Conservation (phyloP, 2,329 filamentous ascomycete species). For the Lasiodiplodia sp. region DNA sequence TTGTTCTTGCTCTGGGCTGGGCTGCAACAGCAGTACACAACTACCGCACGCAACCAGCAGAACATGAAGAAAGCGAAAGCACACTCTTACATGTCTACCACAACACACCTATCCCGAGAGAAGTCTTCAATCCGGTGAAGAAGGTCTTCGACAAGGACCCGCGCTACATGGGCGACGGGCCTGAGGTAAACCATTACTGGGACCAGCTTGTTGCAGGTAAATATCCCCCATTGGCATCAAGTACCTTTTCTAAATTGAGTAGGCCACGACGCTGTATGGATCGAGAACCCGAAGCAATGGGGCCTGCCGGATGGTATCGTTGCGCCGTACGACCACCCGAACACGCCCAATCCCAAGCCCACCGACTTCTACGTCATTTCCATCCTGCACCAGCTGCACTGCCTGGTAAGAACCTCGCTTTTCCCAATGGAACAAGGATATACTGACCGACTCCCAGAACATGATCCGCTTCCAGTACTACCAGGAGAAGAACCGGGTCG, state of each 20-base stretch:
- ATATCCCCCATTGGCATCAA: no score
- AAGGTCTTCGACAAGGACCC: neutral
- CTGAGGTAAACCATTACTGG: slow-evolving; percentile 1
- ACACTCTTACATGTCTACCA: neutral
- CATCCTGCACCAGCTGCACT: slow-evolving; percentile 13
- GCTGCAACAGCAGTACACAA: neutral
- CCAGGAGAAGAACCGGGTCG: slow-evolving; percentile 10
- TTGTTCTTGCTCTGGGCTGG: neutral
- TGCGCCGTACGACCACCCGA: slow-evolving; percentile 1
- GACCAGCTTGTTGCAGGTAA: slow-evolving; percentile 5
- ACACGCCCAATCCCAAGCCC: slow-evolving; percentile 6
- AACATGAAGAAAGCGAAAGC: no score
- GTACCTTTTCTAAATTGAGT: neutral
- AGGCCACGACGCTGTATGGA: slow-evolving; percentile 11
- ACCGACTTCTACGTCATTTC: slow-evolving; percentile 12
- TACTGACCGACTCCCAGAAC: neutral
- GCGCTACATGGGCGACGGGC: slow-evolving; percentile 3
- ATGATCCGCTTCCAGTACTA: slow-evolving; percentile 16
- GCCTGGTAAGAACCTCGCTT: neutral
- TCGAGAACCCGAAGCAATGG: neutral
- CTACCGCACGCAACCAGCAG: neutral
- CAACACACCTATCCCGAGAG: slow-evolving; percentile 4
- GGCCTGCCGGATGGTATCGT: slow-evolving; percentile 4
- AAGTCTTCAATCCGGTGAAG: slow-evolving; percentile 3
- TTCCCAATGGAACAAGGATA: no score